A percentile compares a stretch with the other conserved stretches of the same genome.
phyloP scores from a whole-genome alignment of 257 asterid species.

The Verbascum thapsus region DNA sequence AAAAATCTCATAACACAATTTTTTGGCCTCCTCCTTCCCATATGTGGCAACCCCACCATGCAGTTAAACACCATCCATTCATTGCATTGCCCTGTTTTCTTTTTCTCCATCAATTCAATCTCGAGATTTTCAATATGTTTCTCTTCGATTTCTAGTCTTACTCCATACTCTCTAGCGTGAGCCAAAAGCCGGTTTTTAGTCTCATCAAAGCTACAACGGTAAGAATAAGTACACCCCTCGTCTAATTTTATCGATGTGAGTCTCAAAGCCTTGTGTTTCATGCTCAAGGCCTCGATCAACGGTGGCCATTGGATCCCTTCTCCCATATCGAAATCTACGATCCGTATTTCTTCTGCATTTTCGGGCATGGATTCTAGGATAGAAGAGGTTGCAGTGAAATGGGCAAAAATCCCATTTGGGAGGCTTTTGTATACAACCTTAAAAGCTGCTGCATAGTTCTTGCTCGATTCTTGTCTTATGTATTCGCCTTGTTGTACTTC shows the following conservation, averaged over 20 bases:
- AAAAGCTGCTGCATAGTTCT: constrained; percentile 52
- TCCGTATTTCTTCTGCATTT: constrained; percentile 28
- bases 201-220: constrained; percentile 48
- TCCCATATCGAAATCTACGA: constrained; percentile 57
- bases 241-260: constrained; percentile 54
- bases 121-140: constrained; percentile 37
- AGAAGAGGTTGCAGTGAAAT: constrained; percentile 53
- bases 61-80: constrained; percentile 72
- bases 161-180: constrained; percentile 49
- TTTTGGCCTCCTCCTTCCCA: constrained; percentile 50
- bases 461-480: constrained; percentile 51
- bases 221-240: constrained; percentile 31
- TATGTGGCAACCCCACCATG: constrained; percentile 70
- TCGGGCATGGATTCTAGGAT: constrained; percentile 53
- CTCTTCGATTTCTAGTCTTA: constrained; percentile 50
- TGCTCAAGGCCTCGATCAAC: constrained; percentile 53
- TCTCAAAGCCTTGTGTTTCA: constrained; percentile 39
- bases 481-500: constrained; percentile 42
- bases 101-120: constrained; percentile 38
- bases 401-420: constrained; percentile 64
- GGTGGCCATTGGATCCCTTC: constrained; percentile 74
- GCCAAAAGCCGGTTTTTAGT: constrained; percentile 47
- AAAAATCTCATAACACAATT: constrained; percentile 44
- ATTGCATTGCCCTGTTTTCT: constrained; percentile 30
- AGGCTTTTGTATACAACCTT: constrained; percentile 49